phyloP scores from a whole-genome alignment of 257 asterid genomes.

The Handroanthus guayacan region DNA sequence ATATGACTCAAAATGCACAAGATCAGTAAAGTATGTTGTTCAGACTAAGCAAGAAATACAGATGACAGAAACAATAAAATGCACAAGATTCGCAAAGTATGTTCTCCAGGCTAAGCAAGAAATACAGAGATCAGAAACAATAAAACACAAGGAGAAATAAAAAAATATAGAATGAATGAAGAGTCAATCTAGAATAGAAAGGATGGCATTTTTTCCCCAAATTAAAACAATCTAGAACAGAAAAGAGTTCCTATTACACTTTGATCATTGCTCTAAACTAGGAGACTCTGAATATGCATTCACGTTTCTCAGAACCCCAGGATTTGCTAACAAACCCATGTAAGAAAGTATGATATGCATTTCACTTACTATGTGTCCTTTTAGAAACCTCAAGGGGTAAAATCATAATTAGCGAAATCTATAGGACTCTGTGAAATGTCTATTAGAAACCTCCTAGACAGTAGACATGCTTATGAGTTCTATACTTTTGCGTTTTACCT shows the following conservation, averaged over 20 bases:
- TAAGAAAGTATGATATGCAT: not conserved
- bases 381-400: not conserved
- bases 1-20: not conserved
- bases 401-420: not conserved
- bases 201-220: not conserved
- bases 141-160: slow-evolving; percentile 13
- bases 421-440: not conserved
- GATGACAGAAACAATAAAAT: not conserved
- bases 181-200: not conserved
- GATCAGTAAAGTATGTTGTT: not conserved
- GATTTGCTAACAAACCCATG: not conserved
- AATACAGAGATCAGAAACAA: not conserved
- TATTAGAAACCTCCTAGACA: not conserved
- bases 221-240: not conserved
- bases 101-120: not conserved
- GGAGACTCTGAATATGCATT: not conserved
- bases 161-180: not conserved
- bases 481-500: not conserved
- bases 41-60: not conserved
- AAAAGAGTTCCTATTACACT: not conserved
- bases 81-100: not conserved
- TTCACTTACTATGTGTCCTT: not conserved
- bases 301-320: not conserved
- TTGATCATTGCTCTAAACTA: not conserved
- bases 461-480: not conserved